Base-by-base conservation (phyloP, 345 rosid genomes). In the Acer negundo region DNA sequence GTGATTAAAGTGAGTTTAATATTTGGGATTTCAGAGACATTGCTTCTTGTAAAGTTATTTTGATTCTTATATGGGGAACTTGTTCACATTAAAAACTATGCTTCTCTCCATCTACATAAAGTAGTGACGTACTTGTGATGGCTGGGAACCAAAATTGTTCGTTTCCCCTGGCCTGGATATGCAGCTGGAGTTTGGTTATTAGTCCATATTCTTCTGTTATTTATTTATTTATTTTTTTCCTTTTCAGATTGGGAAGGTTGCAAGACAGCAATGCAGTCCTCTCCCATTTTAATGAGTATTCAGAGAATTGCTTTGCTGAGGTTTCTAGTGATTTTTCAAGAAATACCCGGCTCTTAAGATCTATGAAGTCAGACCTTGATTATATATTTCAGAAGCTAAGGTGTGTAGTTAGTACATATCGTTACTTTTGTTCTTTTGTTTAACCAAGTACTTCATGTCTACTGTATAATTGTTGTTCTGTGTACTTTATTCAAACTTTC, bases 211-310 rank as follows among this genome's bases (percentile, higher is more conserved):
- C 67, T 8, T 17, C 24, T 26, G 11, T 16, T 65, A 40, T 56
- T 20, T 65, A 0, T 17, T 35, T n/a, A 28, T 28, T 24, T 0
- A 24, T 53, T 71, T 1, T 0, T 20, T 2, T 47, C 49, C 49
- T 16, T 84, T 75, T 69, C 87, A 96, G 99, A 83, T 80, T 94
- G 82, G 99, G 99, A 76, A 92, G 99, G 85, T 77, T 94, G 80
- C 99, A 96, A 82, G 99, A 96, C 77, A 96, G 97, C 86, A 92
- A 91, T 51, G 97, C 98, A 0, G 99, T 96, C 53, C 86, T 96
- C 40, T 82, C 97, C 24, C 98, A 96, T 83, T 94, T 92, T 79
- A 96, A 92, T 20, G 94, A 94, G 61, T 92, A 86, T 76, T 92
- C 97, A 1, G 98, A 94, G 93, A 80, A 90, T 70, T 94, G 95